phyloP scores from a whole-genome alignment of 2,329 filamentous ascomycete species.

The Ceratocystis variospora region DNA sequence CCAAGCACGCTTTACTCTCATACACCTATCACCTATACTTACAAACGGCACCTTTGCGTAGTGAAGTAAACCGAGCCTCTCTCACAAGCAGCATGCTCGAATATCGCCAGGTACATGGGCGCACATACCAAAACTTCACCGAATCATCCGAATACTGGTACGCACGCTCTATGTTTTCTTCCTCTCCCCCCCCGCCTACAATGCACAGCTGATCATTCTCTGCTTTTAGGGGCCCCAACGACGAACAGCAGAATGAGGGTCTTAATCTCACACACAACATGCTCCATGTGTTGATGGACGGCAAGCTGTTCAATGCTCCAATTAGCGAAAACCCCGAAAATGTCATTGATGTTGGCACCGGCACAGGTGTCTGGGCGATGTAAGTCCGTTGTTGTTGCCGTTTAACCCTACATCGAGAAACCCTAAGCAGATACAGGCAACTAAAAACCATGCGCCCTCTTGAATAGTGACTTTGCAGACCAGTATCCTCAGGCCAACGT shows the following conservation, averaged over 20 bases:
- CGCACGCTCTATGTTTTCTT: not conserved
- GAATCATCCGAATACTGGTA: conserved; percentile 24
- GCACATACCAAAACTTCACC: conserved; percentile 25
- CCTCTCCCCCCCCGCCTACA: not conserved
- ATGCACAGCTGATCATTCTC: not conserved
- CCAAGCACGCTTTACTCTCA: not conserved
- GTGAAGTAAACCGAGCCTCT: conserved; percentile 22
- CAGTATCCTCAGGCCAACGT: conserved; percentile 33
- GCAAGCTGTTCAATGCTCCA: conserved; percentile 19
- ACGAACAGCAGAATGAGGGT: conserved; percentile 23
- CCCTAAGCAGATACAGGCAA: not conserved
- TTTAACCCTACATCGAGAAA: not conserved
- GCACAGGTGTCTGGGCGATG: conserved; percentile 27
- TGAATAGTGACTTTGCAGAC: conserved; percentile 34
- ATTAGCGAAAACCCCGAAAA: conserved; percentile 23
- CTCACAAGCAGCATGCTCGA: conserved; percentile 24
- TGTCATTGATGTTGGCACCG: conserved; percentile 26
- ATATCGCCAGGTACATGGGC: conserved; percentile 25
- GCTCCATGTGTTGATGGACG: conserved; percentile 18
- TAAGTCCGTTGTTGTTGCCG: conserved; percentile 26
- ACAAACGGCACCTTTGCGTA: not conserved
- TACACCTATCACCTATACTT: not conserved
- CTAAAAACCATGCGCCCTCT: not conserved
- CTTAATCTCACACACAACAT: conserved; percentile 17
- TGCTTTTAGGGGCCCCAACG: conserved; percentile 21